These are phyloP conservation scores for Ustilago shanxiensis DNA, from an alignment of 1,284 basidiomycete species.

Conservation along the genomic window DNA sequence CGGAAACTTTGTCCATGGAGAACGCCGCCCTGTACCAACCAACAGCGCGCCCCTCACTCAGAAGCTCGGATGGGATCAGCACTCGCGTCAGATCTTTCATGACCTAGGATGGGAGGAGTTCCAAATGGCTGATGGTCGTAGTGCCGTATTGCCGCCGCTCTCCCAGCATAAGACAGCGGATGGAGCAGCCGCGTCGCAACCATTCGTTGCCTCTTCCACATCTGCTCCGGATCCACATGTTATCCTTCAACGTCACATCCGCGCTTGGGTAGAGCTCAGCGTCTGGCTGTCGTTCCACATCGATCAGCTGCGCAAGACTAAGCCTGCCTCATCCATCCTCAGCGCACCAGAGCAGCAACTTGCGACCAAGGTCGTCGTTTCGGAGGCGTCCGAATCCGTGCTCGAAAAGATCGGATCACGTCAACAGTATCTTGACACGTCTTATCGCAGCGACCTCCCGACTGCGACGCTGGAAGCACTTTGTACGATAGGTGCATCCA, in stretches of 20 bases:
- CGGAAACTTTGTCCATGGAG: constrained; percentile 53
- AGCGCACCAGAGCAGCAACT: constrained; percentile 11
- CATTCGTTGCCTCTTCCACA: neutral
- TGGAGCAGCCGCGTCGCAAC: neutral
- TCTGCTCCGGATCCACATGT: neutral
- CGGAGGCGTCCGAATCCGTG: constrained; percentile 23
- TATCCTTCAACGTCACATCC: constrained; percentile 27
- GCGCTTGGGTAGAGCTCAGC: constrained; percentile 56
- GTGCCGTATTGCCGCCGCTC: constrained; percentile 24
- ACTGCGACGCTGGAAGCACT: constrained; percentile 27
- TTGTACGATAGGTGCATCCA: constrained; percentile 32
- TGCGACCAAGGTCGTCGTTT: constrained; percentile 9
- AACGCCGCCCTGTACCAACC: constrained; percentile 36
- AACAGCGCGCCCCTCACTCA: constrained; percentile 31
- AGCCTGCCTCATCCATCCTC: constrained; percentile 19
- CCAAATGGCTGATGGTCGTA: constrained; percentile 38
- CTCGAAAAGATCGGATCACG: constrained; percentile 30
- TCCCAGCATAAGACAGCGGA: neutral
- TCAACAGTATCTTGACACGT: constrained; percentile 31
- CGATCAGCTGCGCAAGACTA: constrained; percentile 18
- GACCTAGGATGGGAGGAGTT: constrained; percentile 38
- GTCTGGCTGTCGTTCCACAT: constrained; percentile 40
- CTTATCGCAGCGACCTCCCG: constrained; percentile 17
- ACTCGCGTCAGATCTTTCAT: constrained; percentile 34
- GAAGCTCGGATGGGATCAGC: constrained; percentile 50